phyloP scores from a whole-genome alignment of 768 basidiomycete genomes.

The Mycena leptocephala region DNA sequence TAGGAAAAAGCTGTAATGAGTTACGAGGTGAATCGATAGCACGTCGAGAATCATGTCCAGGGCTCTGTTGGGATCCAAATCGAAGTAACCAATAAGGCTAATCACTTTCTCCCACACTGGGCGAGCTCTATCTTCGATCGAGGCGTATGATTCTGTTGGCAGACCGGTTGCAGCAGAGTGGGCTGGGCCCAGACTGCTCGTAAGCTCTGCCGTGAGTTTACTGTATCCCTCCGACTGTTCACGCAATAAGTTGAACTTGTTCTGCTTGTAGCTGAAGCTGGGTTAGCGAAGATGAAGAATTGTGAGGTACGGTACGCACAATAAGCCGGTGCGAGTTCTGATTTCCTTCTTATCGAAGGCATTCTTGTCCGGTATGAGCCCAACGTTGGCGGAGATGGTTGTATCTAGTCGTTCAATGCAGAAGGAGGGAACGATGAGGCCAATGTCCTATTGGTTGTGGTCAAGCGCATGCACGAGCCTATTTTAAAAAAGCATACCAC shows the following conservation, averaged over 20 bases:
- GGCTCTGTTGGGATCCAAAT: conserved; percentile 95
- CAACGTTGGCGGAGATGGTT: conserved; percentile 72
- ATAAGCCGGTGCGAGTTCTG: conserved; percentile 83
- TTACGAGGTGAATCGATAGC: conserved; percentile 84
- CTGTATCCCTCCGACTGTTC: conserved; percentile 99
- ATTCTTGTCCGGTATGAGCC: conserved; percentile 78
- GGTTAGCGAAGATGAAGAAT: not conserved
- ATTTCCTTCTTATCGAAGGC: conserved; percentile 86
- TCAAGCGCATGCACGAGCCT: not conserved
- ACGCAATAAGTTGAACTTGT: conserved; percentile 97
- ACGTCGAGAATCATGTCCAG: conserved; percentile 96
- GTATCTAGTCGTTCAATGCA: conserved; percentile 87
- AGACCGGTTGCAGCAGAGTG: conserved; percentile 79
- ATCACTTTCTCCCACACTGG: conserved; percentile 89
- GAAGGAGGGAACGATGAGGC: conserved; percentile 71
- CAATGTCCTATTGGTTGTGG: conserved; percentile 59
- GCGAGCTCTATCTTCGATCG: conserved; percentile 76
- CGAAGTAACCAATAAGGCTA: conserved; percentile 95
- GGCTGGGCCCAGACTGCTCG: conserved; percentile 81
- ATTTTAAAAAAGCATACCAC: conserved; percentile 61
- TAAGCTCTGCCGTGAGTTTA: conserved; percentile 90
- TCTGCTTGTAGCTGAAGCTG: conserved; percentile 88
- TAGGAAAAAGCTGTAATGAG: conserved; percentile 92
- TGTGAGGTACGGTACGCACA: conserved; percentile 66
- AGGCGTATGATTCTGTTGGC: conserved; percentile 71